A percentile compares a stretch with the other conserved stretches of the same genome.
These are phyloP conservation scores for Leptosphaerulina australis DNA, from an alignment of 2,329 filamentous ascomycete genomes.

Conservation along the genomic window DNA sequence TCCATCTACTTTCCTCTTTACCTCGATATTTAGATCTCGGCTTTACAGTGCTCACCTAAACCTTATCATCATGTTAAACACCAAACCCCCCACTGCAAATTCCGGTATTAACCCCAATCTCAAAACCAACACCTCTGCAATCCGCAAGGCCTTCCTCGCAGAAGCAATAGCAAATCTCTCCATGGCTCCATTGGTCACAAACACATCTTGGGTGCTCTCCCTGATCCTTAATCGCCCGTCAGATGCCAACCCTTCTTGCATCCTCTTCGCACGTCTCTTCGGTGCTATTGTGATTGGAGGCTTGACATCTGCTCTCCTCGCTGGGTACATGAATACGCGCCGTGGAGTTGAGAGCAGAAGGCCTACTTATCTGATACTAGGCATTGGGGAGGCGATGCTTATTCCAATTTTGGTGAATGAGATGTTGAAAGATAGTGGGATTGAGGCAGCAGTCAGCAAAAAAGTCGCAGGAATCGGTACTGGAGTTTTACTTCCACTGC, in stretches of 20 bases:
- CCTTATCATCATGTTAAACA: neutral
- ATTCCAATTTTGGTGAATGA: slow-evolving; percentile 32
- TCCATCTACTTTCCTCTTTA: neutral
- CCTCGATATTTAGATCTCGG: neutral
- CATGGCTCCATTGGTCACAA: slow-evolving; percentile 33
- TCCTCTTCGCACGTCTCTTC: slow-evolving; percentile 36
- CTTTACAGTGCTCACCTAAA: neutral
- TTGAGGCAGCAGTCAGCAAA: slow-evolving; percentile 28
- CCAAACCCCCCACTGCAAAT: slow-evolving; percentile 32
- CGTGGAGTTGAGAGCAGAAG: slow-evolving; percentile 35
- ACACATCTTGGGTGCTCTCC: slow-evolving; percentile 30
- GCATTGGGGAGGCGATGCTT: slow-evolving; percentile 27
- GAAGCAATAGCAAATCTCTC: slow-evolving; percentile 39
- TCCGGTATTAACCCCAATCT: slow-evolving; percentile 25
- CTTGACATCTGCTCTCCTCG: slow-evolving; percentile 30
- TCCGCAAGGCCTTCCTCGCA: slow-evolving; percentile 36
- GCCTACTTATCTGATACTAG: slow-evolving; percentile 32
- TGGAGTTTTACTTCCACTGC: slow-evolving; percentile 25
- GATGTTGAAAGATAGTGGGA: slow-evolving; percentile 21
- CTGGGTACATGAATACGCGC: slow-evolving; percentile 31
- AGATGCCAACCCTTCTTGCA: slow-evolving; percentile 29
- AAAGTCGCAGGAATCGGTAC: slow-evolving; percentile 25
- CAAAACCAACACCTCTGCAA: slow-evolving; percentile 21
- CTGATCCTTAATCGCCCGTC: slow-evolving; percentile 28
- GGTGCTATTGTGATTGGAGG: slow-evolving; percentile 32